Evolutionary conservation across 1,284 basidiomycete genomes (phyloP).

Genomic region (Puccinia triticina): DNA sequence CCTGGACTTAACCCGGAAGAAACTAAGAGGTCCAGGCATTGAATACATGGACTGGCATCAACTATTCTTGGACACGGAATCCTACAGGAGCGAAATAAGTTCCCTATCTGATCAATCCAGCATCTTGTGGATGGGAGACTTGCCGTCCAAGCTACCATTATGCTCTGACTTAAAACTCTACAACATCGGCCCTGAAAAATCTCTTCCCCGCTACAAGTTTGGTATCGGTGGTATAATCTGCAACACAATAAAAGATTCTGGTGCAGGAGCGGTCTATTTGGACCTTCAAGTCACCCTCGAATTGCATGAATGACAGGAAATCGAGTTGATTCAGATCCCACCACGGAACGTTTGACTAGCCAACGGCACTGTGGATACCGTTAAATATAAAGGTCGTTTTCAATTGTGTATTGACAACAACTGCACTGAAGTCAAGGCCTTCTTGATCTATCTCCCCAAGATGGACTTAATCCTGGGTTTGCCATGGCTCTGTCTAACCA

Average conservation of each 20-base stretch:
- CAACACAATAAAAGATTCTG: neutral
- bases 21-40: no score
- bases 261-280: constrained; percentile 7
- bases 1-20: no score
- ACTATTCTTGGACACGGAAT: no score
- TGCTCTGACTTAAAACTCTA: no score
- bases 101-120: no score
- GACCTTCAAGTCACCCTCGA: neutral
- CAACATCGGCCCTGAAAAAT: no score
- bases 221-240: neutral
- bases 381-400: neutral
- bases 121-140: no score
- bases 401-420: neutral
- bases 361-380: neutral
- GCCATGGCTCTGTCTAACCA: no score
- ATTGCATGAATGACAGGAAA: neutral
- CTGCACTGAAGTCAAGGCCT: neutral
- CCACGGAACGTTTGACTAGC: neutral
- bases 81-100: no score
- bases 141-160: no score
- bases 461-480: constrained; percentile 1
- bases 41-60: no score
- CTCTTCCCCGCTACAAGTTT: neutral
- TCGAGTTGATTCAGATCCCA: neutral
- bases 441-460: neutral